These are phyloP conservation scores for Tolypocladium sp. DNA, from an alignment of 2,329 filamentous ascomycete species.

Conservation along the genomic window DNA sequence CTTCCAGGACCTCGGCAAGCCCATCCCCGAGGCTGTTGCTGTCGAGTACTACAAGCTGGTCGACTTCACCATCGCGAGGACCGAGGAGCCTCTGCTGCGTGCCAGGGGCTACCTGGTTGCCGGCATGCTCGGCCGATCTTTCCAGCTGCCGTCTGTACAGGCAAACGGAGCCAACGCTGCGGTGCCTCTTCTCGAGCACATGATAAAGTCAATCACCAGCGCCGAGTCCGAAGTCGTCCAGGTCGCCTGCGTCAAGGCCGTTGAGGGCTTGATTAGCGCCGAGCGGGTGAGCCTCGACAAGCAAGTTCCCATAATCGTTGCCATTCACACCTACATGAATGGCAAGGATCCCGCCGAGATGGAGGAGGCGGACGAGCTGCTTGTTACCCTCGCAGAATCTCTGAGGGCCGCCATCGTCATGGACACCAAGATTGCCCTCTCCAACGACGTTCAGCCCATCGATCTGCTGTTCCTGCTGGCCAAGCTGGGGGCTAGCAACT, in stretches of 20 bases:
- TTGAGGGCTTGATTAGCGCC: constrained; percentile 58
- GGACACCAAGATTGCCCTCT: constrained; percentile 65
- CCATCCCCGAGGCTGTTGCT: constrained; percentile 59
- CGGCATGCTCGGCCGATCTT: constrained; percentile 66
- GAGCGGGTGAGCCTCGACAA: constrained; percentile 40
- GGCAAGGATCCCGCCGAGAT: constrained; percentile 75
- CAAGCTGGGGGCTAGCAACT: constrained; percentile 80
- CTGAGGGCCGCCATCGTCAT: constrained; percentile 75
- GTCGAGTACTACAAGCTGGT: constrained; percentile 73
- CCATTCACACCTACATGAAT: constrained; percentile 65
- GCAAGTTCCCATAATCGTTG: constrained; percentile 53
- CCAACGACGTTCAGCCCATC: constrained; percentile 62
- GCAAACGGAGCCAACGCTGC: not conserved
- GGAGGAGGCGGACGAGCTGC: constrained; percentile 81
- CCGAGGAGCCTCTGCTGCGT: constrained; percentile 66
- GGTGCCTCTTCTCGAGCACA: constrained; percentile 53
- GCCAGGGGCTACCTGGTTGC: constrained; percentile 83
- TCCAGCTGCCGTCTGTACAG: constrained; percentile 44
- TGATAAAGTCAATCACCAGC: constrained; percentile 63
- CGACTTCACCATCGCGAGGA: constrained; percentile 61
- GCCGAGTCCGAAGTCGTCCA: constrained; percentile 84
- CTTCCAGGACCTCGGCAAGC: constrained; percentile 67
- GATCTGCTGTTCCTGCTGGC: constrained; percentile 83
- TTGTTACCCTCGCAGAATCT: constrained; percentile 82
- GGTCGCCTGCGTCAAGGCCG: constrained; percentile 79